Base-by-base conservation (phyloP, 352 stramenopile species). In the Phytophthora boehmeriae region DNA sequence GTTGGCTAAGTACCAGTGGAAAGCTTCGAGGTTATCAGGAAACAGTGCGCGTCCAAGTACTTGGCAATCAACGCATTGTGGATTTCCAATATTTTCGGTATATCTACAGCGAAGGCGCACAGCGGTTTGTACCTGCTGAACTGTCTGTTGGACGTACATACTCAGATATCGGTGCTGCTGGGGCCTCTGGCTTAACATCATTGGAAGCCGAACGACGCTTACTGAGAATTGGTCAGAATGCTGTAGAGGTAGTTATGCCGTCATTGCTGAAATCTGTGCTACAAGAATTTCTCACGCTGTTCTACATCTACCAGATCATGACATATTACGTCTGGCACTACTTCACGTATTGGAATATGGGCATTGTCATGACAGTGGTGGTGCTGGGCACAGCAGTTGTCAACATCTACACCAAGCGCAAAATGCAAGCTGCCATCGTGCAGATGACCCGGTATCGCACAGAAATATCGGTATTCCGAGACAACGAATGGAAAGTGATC, bases 241-340 rank as follows among this genome's bases (percentile, higher is more conserved):
- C 49, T 8, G 71, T 83, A 8, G 68, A 83, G 23, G 59, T 83
- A 2, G 10, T 30, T 5, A 83, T 83, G 74, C 71, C 74, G 17
- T 76, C 74, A n/a, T 30, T 75, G 20, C 23, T 58, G 8, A 54
- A 55, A 13, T 81, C 67, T 4, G 28, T 82, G 5, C 30, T 74
- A 8, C 34, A 72, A 8, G 69, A 84, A 51, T 66, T 79, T n/a
- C 59, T 81, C 20, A 73, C 61, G 16, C 60, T 82, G 6, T 83
- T 78, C 23, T 81, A 80, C 56, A 64, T 85, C 14, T 85, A 85
- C 43, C 73, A 82, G 57, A 59, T 84, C 54, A 76, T 80, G 62
- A 78, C 73, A 62, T 88, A 88, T 63, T 82, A 73, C 49, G 69
- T 84, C 11, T 88, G 78, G 78, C 77, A 78, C 44, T 88, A 80